phyloP scores from a whole-genome alignment of 2,329 filamentous ascomycete genomes.

The Beauveria bassiana region DNA sequence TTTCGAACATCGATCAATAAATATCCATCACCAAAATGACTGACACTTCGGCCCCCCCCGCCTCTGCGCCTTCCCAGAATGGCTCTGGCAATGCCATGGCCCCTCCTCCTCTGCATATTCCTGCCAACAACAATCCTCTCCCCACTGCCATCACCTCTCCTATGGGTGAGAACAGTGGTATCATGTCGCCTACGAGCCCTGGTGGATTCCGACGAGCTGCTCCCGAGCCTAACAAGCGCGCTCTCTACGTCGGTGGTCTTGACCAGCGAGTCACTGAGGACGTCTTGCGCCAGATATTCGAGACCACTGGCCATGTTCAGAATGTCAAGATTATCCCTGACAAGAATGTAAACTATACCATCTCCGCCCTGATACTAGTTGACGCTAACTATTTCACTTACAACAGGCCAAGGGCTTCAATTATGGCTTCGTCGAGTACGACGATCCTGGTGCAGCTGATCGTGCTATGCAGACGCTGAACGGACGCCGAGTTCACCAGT shows the following conservation, averaged over 20 bases:
- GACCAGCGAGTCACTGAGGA: slow-evolving; percentile 95
- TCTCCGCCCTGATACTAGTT: not conserved
- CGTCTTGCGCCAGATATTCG: slow-evolving; percentile 93
- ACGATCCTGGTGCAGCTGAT: slow-evolving; percentile 93
- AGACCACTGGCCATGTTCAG: slow-evolving; percentile 96
- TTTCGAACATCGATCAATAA: slow-evolving; percentile 1
- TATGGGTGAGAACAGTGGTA: slow-evolving; percentile 55
- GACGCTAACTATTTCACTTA: slow-evolving; percentile 24
- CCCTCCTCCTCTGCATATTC: slow-evolving; percentile 78
- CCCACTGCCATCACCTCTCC: slow-evolving; percentile 88
- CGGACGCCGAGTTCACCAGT: slow-evolving; percentile 89
- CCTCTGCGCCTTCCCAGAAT: slow-evolving; percentile 56
- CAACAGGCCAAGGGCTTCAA: slow-evolving; percentile 87
- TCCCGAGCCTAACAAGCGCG: slow-evolving; percentile 97
- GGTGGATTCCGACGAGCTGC: slow-evolving; percentile 83
- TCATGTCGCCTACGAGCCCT: slow-evolving; percentile 80
- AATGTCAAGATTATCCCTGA: slow-evolving; percentile 99
- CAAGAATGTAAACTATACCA: slow-evolving; percentile 68
- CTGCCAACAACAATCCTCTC: slow-evolving; percentile 92
- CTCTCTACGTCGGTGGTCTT: slow-evolving; percentile 89
- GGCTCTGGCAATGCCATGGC: slow-evolving; percentile 47
- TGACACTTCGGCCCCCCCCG: slow-evolving; percentile 60
- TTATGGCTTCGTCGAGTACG: slow-evolving; percentile 98
- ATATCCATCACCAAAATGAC: slow-evolving; percentile 15
- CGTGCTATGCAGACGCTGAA: slow-evolving; percentile 96